Conservation (phyloP, 108 stramenopile genomes). For the Cyclostephanos tholiformis region DNA sequence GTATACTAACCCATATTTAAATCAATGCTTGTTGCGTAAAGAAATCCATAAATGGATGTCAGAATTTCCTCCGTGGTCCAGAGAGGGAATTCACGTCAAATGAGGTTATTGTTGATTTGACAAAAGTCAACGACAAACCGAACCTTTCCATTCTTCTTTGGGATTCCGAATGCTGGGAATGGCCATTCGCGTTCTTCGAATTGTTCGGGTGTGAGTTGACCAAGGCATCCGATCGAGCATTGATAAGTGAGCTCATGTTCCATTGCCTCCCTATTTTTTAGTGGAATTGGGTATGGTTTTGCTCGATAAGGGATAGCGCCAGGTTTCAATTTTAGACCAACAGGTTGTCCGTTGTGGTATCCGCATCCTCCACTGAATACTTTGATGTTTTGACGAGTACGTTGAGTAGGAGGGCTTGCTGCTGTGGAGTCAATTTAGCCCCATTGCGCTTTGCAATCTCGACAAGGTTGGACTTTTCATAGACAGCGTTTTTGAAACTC, state of each 20-base stretch:
- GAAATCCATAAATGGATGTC: neutral
- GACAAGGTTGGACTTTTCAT: neutral
- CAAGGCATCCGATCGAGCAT: conserved; percentile 1
- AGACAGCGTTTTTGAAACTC: neutral
- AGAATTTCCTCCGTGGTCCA: conserved; percentile 4
- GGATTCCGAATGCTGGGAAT: conserved; percentile 10
- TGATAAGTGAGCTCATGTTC: conserved; percentile 13
- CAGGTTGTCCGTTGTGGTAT: neutral
- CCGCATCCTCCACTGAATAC: conserved; percentile 8
- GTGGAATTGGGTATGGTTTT: conserved; percentile 18
- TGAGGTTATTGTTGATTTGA: neutral
- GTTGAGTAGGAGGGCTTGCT: conserved; percentile 4
- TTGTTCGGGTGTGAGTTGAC: conserved; percentile 2
- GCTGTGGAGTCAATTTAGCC: neutral
- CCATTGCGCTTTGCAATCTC: neutral
- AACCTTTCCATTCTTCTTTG: conserved; percentile 14
- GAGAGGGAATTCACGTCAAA: conserved; percentile 7
- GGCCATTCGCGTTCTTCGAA: conserved; percentile 16
- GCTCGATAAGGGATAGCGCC: neutral
- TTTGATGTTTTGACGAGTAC: neutral
- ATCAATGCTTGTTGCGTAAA: neutral
- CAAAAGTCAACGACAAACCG: conserved; percentile 18
- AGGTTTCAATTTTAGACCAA: conserved; percentile 5
- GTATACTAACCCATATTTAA: conserved; percentile 27
- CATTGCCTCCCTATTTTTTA: conserved; percentile 4